Evolutionary conservation across 2,329 filamentous ascomycete genomes (phyloP).

Genomic region (Botrytis fragariae): DNA sequence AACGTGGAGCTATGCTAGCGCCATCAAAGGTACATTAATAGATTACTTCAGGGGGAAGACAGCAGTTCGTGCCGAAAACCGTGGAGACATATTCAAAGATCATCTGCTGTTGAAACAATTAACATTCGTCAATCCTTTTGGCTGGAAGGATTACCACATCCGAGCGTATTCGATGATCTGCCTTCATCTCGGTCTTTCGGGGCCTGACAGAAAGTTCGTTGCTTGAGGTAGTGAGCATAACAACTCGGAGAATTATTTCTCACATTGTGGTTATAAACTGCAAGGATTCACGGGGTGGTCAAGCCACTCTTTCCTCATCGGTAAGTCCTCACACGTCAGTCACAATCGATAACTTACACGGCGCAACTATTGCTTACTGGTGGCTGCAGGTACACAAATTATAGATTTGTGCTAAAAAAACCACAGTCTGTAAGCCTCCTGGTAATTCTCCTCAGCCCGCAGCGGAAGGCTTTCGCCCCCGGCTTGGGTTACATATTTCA

Average conservation of each 20-base stretch:
- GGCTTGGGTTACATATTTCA: neutral
- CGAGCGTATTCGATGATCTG: neutral
- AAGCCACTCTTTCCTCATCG: neutral
- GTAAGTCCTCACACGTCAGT: neutral
- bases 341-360: neutral
- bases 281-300: neutral
- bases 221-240: neutral
- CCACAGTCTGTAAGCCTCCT: neutral
- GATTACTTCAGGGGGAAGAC: neutral
- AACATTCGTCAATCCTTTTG: conserved; percentile 2
- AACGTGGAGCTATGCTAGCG: neutral
- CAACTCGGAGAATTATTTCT: neutral
- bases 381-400: neutral
- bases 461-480: neutral
- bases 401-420: neutral
- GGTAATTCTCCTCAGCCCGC: neutral
- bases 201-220: neutral
- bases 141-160: neutral
- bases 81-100: neutral
- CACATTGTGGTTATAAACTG: neutral
- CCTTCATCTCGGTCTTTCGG: neutral
- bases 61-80: neutral
- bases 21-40: neutral
- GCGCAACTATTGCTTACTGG: neutral
- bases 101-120: neutral